A percentile compares a stretch with the other conserved stretches of the same genome.
phyloP scores from a whole-genome alignment of 306 rosid genomes.

The Cucurbita argyrosperma region DNA sequence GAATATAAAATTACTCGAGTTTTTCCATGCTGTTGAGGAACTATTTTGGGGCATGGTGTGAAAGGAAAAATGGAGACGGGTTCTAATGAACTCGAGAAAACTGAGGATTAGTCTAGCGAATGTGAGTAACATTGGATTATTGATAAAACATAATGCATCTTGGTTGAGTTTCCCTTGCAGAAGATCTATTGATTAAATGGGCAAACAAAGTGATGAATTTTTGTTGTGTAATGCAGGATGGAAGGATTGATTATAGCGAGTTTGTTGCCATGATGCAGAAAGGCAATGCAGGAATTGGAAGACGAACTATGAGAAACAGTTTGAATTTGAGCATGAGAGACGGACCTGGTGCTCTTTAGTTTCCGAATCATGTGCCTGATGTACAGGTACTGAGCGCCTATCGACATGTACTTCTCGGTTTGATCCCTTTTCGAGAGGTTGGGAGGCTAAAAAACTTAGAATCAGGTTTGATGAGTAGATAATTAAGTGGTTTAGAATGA shows the following conservation, averaged over 20 bases:
- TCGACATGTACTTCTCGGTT: background rate
- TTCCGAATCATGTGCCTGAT: background rate
- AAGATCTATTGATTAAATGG: background rate
- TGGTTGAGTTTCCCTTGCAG: slow-evolving; percentile 5
- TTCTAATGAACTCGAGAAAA: background rate
- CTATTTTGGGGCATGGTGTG: no score
- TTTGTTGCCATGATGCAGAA: slow-evolving; percentile 76
- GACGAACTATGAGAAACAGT: slow-evolving; percentile 38
- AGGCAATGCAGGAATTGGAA: slow-evolving; percentile 62
- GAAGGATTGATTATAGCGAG: slow-evolving; percentile 66
- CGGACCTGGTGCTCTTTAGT: slow-evolving; percentile 11
- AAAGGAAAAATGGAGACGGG: background rate
- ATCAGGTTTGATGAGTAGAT: background rate
- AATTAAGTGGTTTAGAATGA: no score
- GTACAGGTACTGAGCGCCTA: background rate
- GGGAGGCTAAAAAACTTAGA: background rate
- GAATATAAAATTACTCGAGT: background rate
- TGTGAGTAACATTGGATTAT: background rate
- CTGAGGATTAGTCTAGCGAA: background rate
- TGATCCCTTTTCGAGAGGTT: background rate
- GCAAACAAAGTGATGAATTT: background rate
- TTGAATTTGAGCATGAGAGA: slow-evolving; percentile 58
- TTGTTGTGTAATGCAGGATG: slow-evolving; percentile 29
- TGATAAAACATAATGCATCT: background rate
- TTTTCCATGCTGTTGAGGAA: no score